Percentiles rank a stretch among this genome's conserved stretches.
Conservation (phyloP, 2,329 filamentous ascomycete species). For the Colletotrichum sp. region DNA sequence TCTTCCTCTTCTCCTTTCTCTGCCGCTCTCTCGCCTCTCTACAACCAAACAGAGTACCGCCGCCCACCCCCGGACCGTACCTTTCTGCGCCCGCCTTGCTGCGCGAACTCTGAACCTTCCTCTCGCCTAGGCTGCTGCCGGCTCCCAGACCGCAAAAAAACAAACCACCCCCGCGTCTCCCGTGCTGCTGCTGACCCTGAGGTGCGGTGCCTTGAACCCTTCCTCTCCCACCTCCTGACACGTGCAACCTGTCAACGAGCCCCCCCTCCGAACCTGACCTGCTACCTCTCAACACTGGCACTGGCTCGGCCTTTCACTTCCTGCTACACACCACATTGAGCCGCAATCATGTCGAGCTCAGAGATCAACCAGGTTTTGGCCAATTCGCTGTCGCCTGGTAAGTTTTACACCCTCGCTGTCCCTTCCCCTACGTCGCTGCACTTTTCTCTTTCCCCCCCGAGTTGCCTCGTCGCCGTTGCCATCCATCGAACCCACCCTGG, state of each 20-base stretch:
- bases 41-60: constrained; percentile 1
- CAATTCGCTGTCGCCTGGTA: constrained; percentile 95
- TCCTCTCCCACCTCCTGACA: constrained; percentile 20
- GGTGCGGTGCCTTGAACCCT: constrained; percentile 16
- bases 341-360: constrained; percentile 71
- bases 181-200: constrained; percentile 8
- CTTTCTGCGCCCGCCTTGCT: background rate
- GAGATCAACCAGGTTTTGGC: constrained; percentile 98
- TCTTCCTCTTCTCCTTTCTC: constrained; percentile 21
- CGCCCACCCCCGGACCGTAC: background rate
- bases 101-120: constrained; percentile 2
- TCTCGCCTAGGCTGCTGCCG: background rate
- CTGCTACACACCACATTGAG: constrained; percentile 17
- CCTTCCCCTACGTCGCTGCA: background rate
- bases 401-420: constrained; percentile 36
- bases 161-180: constrained; percentile 9
- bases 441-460: background rate
- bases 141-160: background rate
- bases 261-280: constrained; percentile 13
- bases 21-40: constrained; percentile 24
- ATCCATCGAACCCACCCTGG: background rate
- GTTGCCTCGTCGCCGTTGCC: background rate
- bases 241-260: constrained; percentile 19
- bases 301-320: constrained; percentile 17
- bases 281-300: constrained; percentile 14